A percentile compares a stretch with the other conserved stretches of the same genome.
phyloP scores from a whole-genome alignment of 495 filamentous ascomycete species.

The Cercophora sp. region DNA sequence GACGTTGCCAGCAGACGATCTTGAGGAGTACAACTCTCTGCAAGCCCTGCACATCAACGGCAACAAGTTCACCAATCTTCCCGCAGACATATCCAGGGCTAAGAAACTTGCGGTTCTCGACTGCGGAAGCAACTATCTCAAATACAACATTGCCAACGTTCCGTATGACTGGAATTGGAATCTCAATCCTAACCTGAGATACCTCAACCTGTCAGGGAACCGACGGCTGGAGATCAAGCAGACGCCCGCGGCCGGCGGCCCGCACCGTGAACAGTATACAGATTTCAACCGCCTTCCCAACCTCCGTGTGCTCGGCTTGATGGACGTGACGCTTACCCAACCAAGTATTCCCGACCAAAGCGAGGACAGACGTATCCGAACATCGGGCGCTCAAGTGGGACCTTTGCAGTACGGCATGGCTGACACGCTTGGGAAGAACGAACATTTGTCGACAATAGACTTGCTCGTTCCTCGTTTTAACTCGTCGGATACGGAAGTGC shows the following conservation, averaged over 20 bases:
- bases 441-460: constrained; percentile 96
- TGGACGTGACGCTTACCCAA: constrained; percentile 91
- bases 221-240: constrained; percentile 96
- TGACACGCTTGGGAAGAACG: constrained; percentile 86
- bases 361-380: constrained; percentile 91
- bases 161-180: constrained; percentile 99
- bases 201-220: constrained; percentile 95
- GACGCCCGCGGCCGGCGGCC: constrained; percentile 48
- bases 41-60: constrained; percentile 92
- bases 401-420: constrained; percentile 94
- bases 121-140: constrained; percentile 92
- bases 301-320: constrained; percentile 84
- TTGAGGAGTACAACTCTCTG: constrained; percentile 80
- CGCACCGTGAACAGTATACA: constrained; percentile 76
- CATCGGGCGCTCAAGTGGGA: constrained; percentile 88
- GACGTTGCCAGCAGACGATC: constrained; percentile 85
- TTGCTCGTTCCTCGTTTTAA: constrained; percentile 92
- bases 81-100: constrained; percentile 91
- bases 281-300: constrained; percentile 87
- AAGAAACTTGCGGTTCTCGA: constrained; percentile 76
- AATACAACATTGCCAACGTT: constrained; percentile 99
- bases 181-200: constrained; percentile 89
- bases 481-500: constrained; percentile 83
- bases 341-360: constrained; percentile 90
- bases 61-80: constrained; percentile 95